These are phyloP conservation scores for Bryoerythrophyllum caledonicum DNA, from an alignment of 225 moss, liverwort and hornwort species.

Conservation along the genomic window DNA sequence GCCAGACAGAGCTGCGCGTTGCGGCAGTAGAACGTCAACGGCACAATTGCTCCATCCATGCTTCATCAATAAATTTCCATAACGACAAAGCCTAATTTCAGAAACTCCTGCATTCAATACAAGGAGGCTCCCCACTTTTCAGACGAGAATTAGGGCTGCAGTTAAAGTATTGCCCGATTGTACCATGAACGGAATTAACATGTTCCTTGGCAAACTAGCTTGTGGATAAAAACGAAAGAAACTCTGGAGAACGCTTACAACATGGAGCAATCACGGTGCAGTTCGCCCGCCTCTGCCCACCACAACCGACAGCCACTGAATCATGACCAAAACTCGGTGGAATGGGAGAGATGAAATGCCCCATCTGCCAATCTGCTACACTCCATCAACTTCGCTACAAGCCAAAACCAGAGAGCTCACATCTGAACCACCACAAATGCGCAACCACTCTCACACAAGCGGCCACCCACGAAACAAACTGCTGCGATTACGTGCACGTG, in stretches of 20 bases:
- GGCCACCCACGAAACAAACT: slow-evolving; percentile 10
- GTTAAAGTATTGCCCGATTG: neutral
- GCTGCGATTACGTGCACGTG: neutral
- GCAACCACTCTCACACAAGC: slow-evolving; percentile 12
- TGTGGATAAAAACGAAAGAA: slow-evolving; percentile 1
- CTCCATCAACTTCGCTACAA: neutral
- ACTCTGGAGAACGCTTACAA: neutral
- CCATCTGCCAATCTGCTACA: neutral
- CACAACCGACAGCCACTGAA: neutral
- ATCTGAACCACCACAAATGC: slow-evolving; percentile 6
- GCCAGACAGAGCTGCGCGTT: slow-evolving; percentile 85
- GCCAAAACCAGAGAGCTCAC: slow-evolving; percentile 12
- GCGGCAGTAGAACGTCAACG: slow-evolving; percentile 90
- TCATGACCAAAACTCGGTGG: slow-evolving; percentile 22
- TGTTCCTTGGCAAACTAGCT: neutral
- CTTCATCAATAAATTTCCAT: slow-evolving; percentile 44
- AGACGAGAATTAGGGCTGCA: slow-evolving; percentile 28
- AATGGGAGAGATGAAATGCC: neutral
- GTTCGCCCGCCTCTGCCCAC: slow-evolving; percentile 13
- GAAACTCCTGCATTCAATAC: slow-evolving; percentile 23
- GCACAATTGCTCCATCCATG: slow-evolving; percentile 92
- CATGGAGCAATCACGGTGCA: slow-evolving; percentile 9
- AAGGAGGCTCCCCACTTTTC: neutral
- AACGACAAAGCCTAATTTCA: neutral
- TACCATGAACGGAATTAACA: neutral